phyloP scores from a whole-genome alignment of 495 filamentous ascomycete species.

The Bacidia rubella region DNA sequence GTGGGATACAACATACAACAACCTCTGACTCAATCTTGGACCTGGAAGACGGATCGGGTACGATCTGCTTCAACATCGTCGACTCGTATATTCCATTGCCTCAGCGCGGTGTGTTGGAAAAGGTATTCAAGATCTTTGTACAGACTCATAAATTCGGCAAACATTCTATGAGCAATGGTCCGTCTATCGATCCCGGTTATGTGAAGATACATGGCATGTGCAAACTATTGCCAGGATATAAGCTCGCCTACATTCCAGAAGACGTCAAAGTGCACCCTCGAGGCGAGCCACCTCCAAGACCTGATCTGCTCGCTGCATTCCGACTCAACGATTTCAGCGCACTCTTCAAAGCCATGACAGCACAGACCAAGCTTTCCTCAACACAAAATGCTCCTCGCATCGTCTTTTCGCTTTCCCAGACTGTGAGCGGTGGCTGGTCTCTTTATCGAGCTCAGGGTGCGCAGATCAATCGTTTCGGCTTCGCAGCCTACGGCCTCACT shows the following conservation, averaged over 20 bases:
- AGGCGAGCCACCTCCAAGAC: constrained; percentile 15
- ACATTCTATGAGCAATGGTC: neutral
- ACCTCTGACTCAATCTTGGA: neutral
- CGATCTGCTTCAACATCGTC: constrained; percentile 17
- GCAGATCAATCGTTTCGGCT: constrained; percentile 30
- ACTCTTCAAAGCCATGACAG: constrained; percentile 1
- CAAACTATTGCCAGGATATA: constrained; percentile 17
- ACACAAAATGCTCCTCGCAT: constrained; percentile 22
- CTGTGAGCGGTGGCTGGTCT: constrained; percentile 12
- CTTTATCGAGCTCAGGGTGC: constrained; percentile 26
- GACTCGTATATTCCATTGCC: constrained; percentile 19
- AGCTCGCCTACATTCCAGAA: constrained; percentile 15
- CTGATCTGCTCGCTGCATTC: constrained; percentile 12
- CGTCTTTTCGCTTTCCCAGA: constrained; percentile 28
- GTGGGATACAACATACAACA: neutral
- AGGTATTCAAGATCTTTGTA: neutral
- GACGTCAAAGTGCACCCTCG: constrained; percentile 16
- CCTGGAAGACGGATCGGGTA: constrained; percentile 8
- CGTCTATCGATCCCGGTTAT: constrained; percentile 1
- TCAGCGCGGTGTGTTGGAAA: constrained; percentile 5
- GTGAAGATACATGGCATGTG: constrained; percentile 13
- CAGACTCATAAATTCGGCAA: constrained; percentile 4
- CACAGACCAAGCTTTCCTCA: constrained; percentile 17
- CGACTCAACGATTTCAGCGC: constrained; percentile 14
- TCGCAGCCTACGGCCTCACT: constrained; percentile 31